Evolutionary conservation across 2,329 filamentous ascomycete genomes (phyloP), one percentile per base, ranked within the genome.

Genomic region (Pseudocercospora macadamiae): DNA sequence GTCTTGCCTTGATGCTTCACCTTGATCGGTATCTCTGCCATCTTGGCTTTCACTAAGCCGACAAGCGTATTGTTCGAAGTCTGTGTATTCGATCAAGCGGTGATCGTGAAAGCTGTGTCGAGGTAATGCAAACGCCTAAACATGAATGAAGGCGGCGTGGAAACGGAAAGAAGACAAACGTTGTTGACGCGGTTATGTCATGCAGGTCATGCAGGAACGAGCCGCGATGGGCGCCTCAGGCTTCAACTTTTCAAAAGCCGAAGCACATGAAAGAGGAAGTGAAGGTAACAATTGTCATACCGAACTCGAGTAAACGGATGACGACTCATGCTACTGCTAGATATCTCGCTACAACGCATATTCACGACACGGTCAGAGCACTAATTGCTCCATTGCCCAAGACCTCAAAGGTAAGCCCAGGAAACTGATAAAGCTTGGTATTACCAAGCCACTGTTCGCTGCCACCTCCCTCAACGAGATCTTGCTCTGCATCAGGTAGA

Each of bases 1-100:
- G 93, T 93, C 76, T 95, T 97, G 79, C 93, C 93, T 74, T 92
- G 88, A 75, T 99, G 93, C 78, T 96, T 97, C 67, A 99, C 89
- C 73, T 92, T 83, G 67, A 99, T 66, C 34, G 71, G 62, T 30
- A 74, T 66, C 16, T 70, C 64, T 61, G 68, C 65, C 71, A 73
- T 73, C 44, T 34, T 64, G 39, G 48, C 36, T 39, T 49, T 49
- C 10, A 4, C 16, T 14, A 42, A 54, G 19, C 42, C 23, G 21
- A 6, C 37, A 10, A 19, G 37, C 37, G 16, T 42, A 8, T 42
- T 42, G 37, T 4, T 42, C 6, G 37, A 12, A 19, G 16, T 3
- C 18, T 42, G 3, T 21, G 37, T 39, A 19, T 39, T n/a, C 36
- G 36, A 9, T 18, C 5, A 42, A 18, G 36, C 10, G 5, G 18